Evolutionary conservation across 805 yeast genomes (phyloP).

Genomic region (Kluyveromyces nonfermentans): DNA sequence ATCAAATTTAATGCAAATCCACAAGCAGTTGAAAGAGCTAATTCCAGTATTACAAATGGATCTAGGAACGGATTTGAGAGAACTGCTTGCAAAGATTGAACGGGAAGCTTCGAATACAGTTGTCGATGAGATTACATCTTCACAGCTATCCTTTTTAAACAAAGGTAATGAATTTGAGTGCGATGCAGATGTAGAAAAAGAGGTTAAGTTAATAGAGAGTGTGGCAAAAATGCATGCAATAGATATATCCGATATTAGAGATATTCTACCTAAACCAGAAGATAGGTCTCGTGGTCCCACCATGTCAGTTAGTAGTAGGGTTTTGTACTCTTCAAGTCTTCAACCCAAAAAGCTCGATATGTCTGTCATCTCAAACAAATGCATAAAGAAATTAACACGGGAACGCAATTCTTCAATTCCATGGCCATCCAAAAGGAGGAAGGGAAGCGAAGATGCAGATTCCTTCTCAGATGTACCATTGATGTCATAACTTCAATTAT

Average conservation of each 20-base stretch:
- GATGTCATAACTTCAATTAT: not conserved
- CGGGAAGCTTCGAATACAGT: not conserved
- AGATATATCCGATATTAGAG: conserved; percentile 17
- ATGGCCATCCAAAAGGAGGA: conserved; percentile 18
- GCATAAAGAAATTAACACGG: conserved; percentile 16
- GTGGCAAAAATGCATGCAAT: conserved; percentile 17
- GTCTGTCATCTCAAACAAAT: conserved; percentile 15
- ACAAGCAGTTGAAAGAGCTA: conserved; percentile 2
- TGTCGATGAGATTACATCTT: no score
- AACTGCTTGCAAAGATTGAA: conserved; percentile 4
- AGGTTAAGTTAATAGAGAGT: conserved; percentile 4
- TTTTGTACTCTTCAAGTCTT: not conserved
- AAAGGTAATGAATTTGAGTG: not conserved
- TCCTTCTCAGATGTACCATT: conserved; percentile 11
- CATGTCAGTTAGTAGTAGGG: conserved; percentile 7
- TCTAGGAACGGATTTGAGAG: not conserved
- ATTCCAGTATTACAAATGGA: not conserved
- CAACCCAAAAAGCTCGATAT: conserved; percentile 11
- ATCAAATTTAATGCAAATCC: conserved; percentile 6
- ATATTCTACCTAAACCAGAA: conserved; percentile 6
- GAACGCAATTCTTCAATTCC: conserved; percentile 13
- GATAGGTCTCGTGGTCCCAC: not conserved
- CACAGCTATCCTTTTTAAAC: not conserved
- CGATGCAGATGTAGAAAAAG: not conserved
- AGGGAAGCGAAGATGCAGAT: not conserved